Percentiles rank a stretch among this genome's conserved stretches.
These are phyloP conservation scores for Choricystis sp. DNA, from an alignment of 139 green algal species.

Conservation along the genomic window DNA sequence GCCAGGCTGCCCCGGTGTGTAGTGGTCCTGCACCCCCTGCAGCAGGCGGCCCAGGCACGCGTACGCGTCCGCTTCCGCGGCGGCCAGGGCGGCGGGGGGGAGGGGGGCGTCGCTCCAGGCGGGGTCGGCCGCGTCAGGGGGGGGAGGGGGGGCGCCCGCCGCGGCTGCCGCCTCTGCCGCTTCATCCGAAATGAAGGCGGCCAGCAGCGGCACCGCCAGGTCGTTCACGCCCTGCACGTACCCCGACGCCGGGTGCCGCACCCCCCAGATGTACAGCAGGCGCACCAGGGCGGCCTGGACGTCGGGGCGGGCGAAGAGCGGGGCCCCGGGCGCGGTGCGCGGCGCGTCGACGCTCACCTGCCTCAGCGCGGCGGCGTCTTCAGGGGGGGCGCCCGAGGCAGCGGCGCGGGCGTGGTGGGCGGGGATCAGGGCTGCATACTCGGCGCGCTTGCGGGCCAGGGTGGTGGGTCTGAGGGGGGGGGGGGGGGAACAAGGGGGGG, in stretches of 20 bases:
- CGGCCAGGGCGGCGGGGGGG: constrained; percentile 12
- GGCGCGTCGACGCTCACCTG: constrained; percentile 83
- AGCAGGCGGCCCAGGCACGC: constrained; percentile 67
- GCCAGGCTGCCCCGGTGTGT: constrained; percentile 91
- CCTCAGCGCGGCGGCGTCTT: constrained; percentile 60
- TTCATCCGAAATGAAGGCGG: constrained; percentile 72
- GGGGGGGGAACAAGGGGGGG: neutral
- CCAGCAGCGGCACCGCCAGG: constrained; percentile 88
- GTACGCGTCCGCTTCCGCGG: constrained; percentile 89
- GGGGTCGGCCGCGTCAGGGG: neutral
- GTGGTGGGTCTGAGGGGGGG: constrained; percentile 25
- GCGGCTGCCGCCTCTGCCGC: no score
- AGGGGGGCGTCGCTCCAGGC: neutral
- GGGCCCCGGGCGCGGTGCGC: constrained; percentile 69
- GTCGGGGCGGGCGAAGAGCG: constrained; percentile 65
- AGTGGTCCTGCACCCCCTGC: constrained; percentile 90
- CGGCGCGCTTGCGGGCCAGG: constrained; percentile 56
- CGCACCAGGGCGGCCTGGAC: constrained; percentile 75
- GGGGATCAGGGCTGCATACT: constrained; percentile 71
- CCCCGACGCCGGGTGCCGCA: constrained; percentile 76
- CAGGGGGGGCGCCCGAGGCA: constrained; percentile 1
- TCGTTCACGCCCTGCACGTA: constrained; percentile 98
- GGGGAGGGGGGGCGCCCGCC: no score
- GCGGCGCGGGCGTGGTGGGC: constrained; percentile 58
- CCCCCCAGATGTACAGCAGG: constrained; percentile 89